These are phyloP conservation scores for Corymbia citriodora DNA, from an alignment of 441 rosid genomes.

Conservation along the genomic window DNA sequence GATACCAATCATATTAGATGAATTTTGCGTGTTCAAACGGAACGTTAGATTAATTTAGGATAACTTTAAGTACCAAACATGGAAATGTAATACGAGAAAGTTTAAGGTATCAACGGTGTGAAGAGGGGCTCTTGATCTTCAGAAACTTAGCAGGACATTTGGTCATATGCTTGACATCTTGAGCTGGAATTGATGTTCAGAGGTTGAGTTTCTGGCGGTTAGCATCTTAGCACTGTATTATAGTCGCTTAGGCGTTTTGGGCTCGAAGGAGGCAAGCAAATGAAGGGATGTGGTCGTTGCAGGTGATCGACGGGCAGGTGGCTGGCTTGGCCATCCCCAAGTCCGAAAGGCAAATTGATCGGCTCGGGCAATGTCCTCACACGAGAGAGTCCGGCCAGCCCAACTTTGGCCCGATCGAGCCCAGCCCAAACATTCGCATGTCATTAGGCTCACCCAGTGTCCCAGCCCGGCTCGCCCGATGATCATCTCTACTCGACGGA, in stretches of 20 bases:
- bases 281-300: rapidly evolving
- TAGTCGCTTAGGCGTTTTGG: neutral
- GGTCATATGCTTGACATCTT: neutral
- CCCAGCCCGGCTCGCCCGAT: neutral
- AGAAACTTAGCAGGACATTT: neutral
- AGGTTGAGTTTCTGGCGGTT: neutral
- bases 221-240: neutral
- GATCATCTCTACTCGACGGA: neutral
- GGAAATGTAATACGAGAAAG: neutral
- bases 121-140: neutral
- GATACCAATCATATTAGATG: neutral
- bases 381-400: neutral
- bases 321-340: neutral
- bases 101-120: neutral
- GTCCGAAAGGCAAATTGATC: neutral
- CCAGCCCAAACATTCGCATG: neutral
- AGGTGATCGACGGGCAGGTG: neutral
- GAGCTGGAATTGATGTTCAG: neutral
- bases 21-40: rapidly evolving
- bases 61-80: neutral
- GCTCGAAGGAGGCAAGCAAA: neutral
- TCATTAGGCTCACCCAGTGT: neutral
- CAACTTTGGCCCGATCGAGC: neutral
- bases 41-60: neutral
- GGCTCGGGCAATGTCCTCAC: neutral